Base-by-base conservation (phyloP, 148 eudicot species). In the Camellia lanceoleosa region DNA sequence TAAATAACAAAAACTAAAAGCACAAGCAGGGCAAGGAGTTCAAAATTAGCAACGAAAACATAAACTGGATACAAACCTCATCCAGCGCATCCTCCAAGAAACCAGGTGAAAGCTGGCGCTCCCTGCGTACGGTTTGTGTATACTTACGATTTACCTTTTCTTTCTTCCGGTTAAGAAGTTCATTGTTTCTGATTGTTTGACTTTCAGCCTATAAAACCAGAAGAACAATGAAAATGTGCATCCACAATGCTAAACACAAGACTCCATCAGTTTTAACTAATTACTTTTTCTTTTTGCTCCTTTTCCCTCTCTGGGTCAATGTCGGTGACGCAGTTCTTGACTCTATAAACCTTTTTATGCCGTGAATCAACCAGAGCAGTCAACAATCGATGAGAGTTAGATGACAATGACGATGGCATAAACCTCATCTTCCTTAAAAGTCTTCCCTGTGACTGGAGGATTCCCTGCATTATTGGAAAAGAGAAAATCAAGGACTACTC, bases 241-340 rank as follows among this genome's bases (percentile, higher is more conserved):
- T 56, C 71, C 59, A 58, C 78, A 56, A 10, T 73, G 18, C 65
- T 79, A 47, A 64, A 58, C 49, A 67, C 19, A 30, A 38, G 13
- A 58, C 71, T 16, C 47, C 47, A 67, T 58, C 2, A 13, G 46
- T 55, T 55, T 66, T 65, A 73, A 64, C 67, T 47, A 46, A 68
- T 83, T 90, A 94, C 98, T 94, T 77, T 92, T 79, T 92, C 98
- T 68, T 89, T 94, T 82, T 90, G 97, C 78, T 97, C 99, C 82
- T 94, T 94, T 87, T 94, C 98, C 87, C 89, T 97, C 92, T 97
- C 99, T 73, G 99, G 99, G 79, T 97, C 99, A 69, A 94, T 94
- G 84, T 94, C 98, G 65, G 99, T 92, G 84, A 97, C 80, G 73
- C 97, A 94, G 79, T 94, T 94, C 86, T 97, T 97, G 63, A 97